A percentile compares a stretch with the other conserved stretches of the same genome.
Evolutionary conservation across 257 asterid species (phyloP).

Genomic region (Petrea volubilis): DNA sequence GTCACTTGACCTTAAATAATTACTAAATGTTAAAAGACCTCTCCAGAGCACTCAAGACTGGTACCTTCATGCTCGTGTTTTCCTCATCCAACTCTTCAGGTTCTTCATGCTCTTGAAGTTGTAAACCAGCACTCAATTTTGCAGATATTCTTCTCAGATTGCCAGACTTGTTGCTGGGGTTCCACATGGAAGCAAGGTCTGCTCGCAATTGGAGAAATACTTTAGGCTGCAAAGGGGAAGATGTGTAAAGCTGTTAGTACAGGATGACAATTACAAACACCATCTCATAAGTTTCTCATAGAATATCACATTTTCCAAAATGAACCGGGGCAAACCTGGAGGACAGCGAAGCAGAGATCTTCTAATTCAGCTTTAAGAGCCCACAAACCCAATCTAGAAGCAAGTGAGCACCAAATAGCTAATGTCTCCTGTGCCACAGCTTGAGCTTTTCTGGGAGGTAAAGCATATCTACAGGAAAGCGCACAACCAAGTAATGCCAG

Average conservation of each 20-base stretch:
- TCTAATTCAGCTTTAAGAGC: constrained; percentile 97
- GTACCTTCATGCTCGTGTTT: constrained; percentile 76
- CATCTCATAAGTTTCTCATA: constrained; percentile 8
- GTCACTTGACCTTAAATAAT: neutral
- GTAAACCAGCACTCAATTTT: constrained; percentile 40
- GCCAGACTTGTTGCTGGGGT: constrained; percentile 52
- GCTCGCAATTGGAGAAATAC: constrained; percentile 78
- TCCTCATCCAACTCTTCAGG: constrained; percentile 50
- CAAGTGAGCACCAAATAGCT: constrained; percentile 98
- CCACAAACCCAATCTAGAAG: constrained; percentile 96
- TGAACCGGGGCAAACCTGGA: constrained; percentile 59
- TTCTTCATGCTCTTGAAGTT: constrained; percentile 51
- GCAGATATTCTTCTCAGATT: constrained; percentile 56
- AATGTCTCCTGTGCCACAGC: constrained; percentile 97
- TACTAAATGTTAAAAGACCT: neutral
- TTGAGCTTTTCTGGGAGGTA: constrained; percentile 79
- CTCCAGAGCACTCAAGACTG: constrained; percentile 9
- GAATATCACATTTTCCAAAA: neutral
- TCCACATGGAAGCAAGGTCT: constrained; percentile 94
- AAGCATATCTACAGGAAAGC: constrained; percentile 65
- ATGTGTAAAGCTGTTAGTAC: constrained; percentile 22
- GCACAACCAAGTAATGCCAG: constrained; percentile 10
- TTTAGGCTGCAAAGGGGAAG: constrained; percentile 65
- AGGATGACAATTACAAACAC: constrained; percentile 4
- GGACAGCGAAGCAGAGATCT: constrained; percentile 96